These are phyloP conservation scores for Apiospora marii DNA, from an alignment of 2,329 filamentous ascomycete species.

Conservation along the genomic window DNA sequence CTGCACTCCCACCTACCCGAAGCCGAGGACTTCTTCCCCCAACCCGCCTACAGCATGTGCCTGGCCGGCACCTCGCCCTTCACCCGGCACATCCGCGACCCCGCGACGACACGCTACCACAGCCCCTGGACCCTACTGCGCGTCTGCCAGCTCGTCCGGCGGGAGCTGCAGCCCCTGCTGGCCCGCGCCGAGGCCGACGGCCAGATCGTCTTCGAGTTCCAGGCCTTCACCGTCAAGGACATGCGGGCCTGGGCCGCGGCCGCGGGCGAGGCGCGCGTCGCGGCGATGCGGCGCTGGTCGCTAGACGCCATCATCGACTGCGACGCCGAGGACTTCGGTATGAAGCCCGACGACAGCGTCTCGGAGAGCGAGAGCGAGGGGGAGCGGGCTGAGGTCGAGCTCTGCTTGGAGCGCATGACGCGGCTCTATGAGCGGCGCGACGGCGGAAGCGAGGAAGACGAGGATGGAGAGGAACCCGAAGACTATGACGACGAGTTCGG, in stretches of 20 bases:
- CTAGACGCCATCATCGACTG: background rate
- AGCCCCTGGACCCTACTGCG: background rate
- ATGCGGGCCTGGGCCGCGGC: background rate
- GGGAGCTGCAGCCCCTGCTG: background rate
- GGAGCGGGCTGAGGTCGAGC: background rate
- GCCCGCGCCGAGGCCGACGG: background rate
- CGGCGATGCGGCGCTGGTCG: background rate
- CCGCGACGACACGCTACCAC: background rate
- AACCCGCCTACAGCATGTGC: background rate
- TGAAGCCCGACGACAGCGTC: background rate
- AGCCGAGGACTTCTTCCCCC: background rate
- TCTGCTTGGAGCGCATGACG: background rate
- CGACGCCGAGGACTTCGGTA: background rate
- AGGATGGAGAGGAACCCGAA: background rate
- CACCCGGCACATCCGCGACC: background rate
- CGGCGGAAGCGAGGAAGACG: background rate
- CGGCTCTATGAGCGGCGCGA: background rate
- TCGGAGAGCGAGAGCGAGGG: background rate
- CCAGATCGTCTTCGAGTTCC: background rate
- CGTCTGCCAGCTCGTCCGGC: background rate
- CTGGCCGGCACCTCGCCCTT: background rate
- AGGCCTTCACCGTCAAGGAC: background rate
- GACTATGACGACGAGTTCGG: background rate
- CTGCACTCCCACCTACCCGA: background rate
- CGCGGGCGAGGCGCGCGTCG: background rate